A percentile compares a stretch with the other conserved stretches of the same genome.
Evolutionary conservation across 352 stramenopile species (phyloP).

Genomic region (Poterioochromonas sp.): DNA sequence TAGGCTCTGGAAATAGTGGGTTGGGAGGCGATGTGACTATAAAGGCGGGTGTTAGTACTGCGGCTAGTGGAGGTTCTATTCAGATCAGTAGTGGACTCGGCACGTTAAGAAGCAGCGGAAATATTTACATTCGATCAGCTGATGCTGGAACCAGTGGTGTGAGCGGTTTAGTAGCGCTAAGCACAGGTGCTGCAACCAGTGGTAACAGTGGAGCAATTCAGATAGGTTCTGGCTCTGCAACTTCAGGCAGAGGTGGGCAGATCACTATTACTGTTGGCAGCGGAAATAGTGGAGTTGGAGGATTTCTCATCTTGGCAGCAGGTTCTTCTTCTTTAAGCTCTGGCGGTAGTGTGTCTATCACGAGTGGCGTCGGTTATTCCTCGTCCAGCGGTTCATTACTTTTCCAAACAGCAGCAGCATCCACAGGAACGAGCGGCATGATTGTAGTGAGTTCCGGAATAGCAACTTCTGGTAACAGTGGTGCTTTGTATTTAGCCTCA

Average conservation of each 20-base stretch:
- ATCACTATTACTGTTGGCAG: not conserved
- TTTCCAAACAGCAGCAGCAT: conserved; percentile 29
- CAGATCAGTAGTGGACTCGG: not conserved
- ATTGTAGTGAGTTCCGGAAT: conserved; percentile 22
- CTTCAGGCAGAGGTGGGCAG: conserved; percentile 42
- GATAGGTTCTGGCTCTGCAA: conserved; percentile 8
- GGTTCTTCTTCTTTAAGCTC: not conserved
- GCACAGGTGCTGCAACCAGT: not conserved
- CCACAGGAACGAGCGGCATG: conserved; percentile 25
- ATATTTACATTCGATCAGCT: conserved; percentile 44
- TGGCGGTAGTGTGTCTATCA: conserved; percentile 27
- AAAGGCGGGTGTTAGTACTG: not conserved
- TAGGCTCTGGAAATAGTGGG: not conserved
- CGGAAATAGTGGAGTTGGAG: conserved; percentile 3
- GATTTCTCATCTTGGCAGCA: not conserved
- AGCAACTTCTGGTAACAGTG: conserved; percentile 32
- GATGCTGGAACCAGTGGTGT: conserved; percentile 33
- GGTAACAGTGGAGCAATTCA: conserved; percentile 17
- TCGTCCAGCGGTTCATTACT: conserved; percentile 24
- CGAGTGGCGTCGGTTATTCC: conserved; percentile 25
- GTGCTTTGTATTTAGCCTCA: conserved; percentile 30
- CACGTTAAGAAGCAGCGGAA: too few relatives aligned
- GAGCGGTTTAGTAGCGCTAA: conserved; percentile 14
- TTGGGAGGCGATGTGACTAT: not conserved
- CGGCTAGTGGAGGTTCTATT: conserved; percentile 58